A percentile compares a stretch with the other conserved stretches of the same genome.
These are phyloP conservation scores for Exophiala sideris DNA, from an alignment of 2,329 filamentous ascomycete species.

Conservation along the genomic window DNA sequence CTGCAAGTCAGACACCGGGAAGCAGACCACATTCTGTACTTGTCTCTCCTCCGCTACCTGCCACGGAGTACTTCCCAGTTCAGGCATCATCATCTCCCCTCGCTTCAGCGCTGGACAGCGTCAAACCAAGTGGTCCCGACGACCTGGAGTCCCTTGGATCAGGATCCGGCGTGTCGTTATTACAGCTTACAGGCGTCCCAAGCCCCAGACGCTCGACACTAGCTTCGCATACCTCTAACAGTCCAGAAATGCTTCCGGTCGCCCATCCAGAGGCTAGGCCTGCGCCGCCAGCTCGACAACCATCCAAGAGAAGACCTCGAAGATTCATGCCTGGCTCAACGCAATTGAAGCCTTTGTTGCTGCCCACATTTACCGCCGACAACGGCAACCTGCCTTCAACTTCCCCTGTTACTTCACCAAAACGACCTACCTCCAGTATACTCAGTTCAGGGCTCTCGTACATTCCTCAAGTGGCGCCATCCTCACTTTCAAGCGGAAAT, in stretches of 20 bases:
- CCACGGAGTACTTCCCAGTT: conserved; percentile 15
- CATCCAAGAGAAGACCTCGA: conserved; percentile 33
- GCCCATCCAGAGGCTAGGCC: conserved; percentile 8
- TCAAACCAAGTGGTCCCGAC: conserved; percentile 1
- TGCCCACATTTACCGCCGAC: conserved; percentile 29
- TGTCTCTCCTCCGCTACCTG: conserved; percentile 12
- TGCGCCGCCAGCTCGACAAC: conserved; percentile 7
- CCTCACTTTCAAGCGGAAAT: conserved; percentile 27
- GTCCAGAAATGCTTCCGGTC: conserved; percentile 3
- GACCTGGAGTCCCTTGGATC: conserved; percentile 28
- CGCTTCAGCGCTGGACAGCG: conserved; percentile 2
- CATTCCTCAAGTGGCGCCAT: not conserved
- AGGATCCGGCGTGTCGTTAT: conserved; percentile 26
- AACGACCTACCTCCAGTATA: not conserved
- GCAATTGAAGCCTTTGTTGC: conserved; percentile 35
- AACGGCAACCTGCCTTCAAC: conserved; percentile 19
- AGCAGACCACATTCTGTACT: conserved; percentile 22
- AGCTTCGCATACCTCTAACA: conserved; percentile 13
- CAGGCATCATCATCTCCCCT: conserved; percentile 15
- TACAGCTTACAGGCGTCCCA: conserved; percentile 25
- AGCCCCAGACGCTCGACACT: conserved; percentile 20
- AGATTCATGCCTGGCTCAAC: conserved; percentile 36
- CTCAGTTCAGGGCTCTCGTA: not conserved
- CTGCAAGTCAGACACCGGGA: conserved; percentile 22
- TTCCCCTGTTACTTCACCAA: conserved; percentile 22